Conservation (phyloP, 805 yeast species). For the Candida schatavii region DNA sequence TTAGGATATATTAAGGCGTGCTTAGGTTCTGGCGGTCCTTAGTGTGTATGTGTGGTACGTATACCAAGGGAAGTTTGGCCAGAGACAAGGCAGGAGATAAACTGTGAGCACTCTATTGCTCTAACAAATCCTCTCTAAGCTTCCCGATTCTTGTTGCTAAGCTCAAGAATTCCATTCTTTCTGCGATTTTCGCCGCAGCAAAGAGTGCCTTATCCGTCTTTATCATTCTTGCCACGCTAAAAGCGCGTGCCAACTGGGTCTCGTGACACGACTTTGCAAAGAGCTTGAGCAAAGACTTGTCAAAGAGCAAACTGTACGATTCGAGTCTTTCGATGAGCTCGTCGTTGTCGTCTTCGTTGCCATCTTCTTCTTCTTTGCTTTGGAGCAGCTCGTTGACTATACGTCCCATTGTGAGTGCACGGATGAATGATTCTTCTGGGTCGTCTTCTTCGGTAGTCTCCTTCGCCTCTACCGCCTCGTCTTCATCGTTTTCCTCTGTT, state of each 20-base stretch:
- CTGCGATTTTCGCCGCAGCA: conserved; percentile 84
- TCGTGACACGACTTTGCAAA: conserved; percentile 74
- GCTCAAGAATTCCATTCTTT: conserved; percentile 46
- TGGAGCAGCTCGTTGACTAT: conserved; percentile 52
- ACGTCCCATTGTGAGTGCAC: conserved; percentile 60
- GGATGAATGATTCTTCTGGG: conserved; percentile 64
- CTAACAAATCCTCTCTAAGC: conserved; percentile 34
- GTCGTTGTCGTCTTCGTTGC: conserved; percentile 20
- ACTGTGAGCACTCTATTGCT: not conserved
- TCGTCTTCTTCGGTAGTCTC: conserved; percentile 20
- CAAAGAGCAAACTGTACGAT: conserved; percentile 57
- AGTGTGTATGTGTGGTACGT: too few species aligned
- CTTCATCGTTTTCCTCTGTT: conserved; percentile 24
- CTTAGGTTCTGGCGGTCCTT: too few species aligned
- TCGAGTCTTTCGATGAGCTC: conserved; percentile 49
- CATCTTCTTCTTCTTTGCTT: conserved; percentile 21
- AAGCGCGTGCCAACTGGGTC: conserved; percentile 61
- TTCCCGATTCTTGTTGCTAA: conserved; percentile 36
- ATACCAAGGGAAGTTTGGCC: too few species aligned
- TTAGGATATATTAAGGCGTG: too few species aligned
- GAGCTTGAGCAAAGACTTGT: conserved; percentile 72
- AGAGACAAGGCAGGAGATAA: too few species aligned
- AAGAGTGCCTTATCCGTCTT: conserved; percentile 74
- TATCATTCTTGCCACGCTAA: conserved; percentile 64
- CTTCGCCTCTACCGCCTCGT: conserved; percentile 19